These are phyloP conservation scores for Eucalyptus lansdowneana DNA, from an alignment of 345 rosid species.

Conservation along the genomic window DNA sequence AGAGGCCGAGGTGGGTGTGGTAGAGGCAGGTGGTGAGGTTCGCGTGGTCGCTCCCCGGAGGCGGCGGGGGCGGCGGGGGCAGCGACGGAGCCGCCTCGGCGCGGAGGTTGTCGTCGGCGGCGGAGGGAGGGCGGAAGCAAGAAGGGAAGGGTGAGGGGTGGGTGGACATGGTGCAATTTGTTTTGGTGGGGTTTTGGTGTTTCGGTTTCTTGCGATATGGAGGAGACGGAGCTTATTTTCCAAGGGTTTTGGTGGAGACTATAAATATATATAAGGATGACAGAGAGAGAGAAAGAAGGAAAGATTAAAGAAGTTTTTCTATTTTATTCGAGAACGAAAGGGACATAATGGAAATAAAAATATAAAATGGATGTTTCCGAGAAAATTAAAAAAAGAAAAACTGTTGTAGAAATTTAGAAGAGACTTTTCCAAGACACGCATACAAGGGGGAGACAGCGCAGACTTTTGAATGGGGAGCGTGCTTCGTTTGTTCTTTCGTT, in stretches of 20 bases:
- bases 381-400: not conserved
- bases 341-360: not conserved
- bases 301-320: not conserved
- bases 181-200: not conserved
- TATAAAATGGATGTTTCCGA: not conserved
- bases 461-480: not conserved
- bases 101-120: not conserved
- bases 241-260: not conserved
- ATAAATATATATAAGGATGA: not conserved
- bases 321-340: not conserved
- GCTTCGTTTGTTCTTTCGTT: not conserved
- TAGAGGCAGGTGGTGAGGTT: conserved; percentile 60
- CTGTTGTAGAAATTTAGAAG: not conserved
- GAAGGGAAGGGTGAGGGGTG: conserved; percentile 24
- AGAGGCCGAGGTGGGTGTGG: conserved; percentile 67
- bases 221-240: not conserved
- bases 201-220: not conserved
- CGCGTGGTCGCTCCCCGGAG: conserved; percentile 22
- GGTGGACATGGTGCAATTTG: conserved; percentile 26
- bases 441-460: not conserved
- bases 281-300: not conserved
- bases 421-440: not conserved
- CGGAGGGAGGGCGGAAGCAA: conserved; percentile 33
- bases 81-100: conserved; percentile 1
- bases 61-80: conserved; percentile 8